These are phyloP conservation scores for Micractinium sp. DNA, from an alignment of 139 green algal genomes.

Conservation along the genomic window DNA sequence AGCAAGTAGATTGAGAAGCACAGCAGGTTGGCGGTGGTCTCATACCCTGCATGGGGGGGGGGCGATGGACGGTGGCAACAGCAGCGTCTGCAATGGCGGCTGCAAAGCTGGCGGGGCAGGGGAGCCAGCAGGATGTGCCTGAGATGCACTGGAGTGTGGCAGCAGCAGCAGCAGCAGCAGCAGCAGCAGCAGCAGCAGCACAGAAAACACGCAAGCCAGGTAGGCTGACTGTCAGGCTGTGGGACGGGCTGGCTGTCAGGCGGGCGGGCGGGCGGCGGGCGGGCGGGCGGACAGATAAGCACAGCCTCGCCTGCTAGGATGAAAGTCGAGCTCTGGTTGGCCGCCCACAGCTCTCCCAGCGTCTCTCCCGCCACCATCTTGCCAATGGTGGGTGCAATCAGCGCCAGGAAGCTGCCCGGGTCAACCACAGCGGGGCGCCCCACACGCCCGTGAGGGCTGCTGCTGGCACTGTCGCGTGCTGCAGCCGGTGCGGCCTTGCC, in stretches of 20 bases:
- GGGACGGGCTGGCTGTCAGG: too few relatives aligned
- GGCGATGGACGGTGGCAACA: neutral
- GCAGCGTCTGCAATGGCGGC: too few relatives aligned
- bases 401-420: constrained; percentile 15
- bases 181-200: neutral
- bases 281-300: too few relatives aligned
- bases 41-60: neutral
- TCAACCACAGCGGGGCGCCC: neutral
- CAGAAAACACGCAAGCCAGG: too few relatives aligned
- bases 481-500: neutral
- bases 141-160: too few relatives aligned
- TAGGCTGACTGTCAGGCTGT: too few relatives aligned
- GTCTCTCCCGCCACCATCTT: neutral
- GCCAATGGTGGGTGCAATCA: neutral
- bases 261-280: too few relatives aligned
- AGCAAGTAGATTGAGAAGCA: neutral
- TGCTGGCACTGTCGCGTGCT: neutral
- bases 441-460: neutral
- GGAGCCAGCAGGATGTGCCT: neutral
- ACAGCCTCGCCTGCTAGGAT: neutral
- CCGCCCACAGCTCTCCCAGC: constrained; percentile 6
- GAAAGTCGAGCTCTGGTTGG: neutral
- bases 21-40: constrained; percentile 11
- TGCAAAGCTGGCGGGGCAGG: neutral
- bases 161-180: neutral